These are phyloP conservation scores for Cladophialophora bantiana DNA, from an alignment of 2,329 filamentous ascomycete species.

Conservation along the genomic window DNA sequence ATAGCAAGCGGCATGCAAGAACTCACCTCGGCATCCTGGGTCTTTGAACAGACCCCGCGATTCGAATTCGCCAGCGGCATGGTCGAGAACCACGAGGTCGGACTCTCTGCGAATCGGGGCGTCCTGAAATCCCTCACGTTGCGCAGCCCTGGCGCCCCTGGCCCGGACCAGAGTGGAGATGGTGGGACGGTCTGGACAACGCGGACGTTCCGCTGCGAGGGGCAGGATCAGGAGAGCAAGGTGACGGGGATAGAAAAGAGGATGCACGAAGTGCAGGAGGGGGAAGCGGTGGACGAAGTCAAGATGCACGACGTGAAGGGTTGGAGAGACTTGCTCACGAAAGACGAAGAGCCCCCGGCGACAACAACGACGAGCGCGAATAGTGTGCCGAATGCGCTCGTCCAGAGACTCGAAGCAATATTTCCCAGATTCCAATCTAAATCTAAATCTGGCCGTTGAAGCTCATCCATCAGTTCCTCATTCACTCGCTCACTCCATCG, in stretches of 20 bases:
- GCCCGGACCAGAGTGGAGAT: neutral
- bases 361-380: neutral
- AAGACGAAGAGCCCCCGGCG: neutral
- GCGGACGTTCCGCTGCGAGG: slow-evolving; percentile 1
- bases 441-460: neutral
- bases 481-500: neutral
- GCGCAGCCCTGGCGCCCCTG: neutral
- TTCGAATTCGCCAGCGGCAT: slow-evolving; percentile 36
- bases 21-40: slow-evolving; percentile 36
- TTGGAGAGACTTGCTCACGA: slow-evolving; percentile 19
- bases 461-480: neutral
- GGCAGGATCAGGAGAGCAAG: neutral
- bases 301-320: slow-evolving; percentile 21
- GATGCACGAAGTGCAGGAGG: neutral
- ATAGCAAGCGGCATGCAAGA: slow-evolving; percentile 34
- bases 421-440: slow-evolving; percentile 15
- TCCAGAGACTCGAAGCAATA: slow-evolving; percentile 22
- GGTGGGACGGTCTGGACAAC: slow-evolving; percentile 12
- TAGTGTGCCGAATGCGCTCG: slow-evolving; percentile 17
- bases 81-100: slow-evolving; percentile 28
- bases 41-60: slow-evolving; percentile 37
- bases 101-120: slow-evolving; percentile 34
- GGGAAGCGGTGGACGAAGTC: slow-evolving; percentile 5
- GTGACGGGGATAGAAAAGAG: neutral
- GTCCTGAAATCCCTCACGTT: slow-evolving; percentile 22